Evolutionary conservation across 805 yeast species (phyloP).

Genomic region (Torulaspora quercuum): DNA sequence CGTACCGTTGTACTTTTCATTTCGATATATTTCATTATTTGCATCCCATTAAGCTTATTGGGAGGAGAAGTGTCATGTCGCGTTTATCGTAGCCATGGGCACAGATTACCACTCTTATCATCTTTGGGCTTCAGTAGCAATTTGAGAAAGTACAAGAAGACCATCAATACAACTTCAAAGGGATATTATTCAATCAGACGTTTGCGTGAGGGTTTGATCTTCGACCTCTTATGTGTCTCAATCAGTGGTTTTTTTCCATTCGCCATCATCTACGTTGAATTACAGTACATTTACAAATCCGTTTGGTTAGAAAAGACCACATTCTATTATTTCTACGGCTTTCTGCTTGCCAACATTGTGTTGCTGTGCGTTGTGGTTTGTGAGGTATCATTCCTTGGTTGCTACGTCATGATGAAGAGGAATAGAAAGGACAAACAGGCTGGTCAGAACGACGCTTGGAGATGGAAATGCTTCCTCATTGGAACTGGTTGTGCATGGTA

Average conservation of each 20-base stretch:
- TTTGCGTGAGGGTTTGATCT: conserved; percentile 1
- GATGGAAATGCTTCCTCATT: conserved; percentile 73
- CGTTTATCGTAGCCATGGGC: conserved; percentile 4
- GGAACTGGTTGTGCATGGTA: conserved; percentile 73
- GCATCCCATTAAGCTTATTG: conserved; percentile 67
- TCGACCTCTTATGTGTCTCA: conserved; percentile 22
- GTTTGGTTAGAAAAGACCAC: conserved; percentile 78
- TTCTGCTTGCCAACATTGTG: conserved; percentile 57
- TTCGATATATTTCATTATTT: conserved; percentile 58
- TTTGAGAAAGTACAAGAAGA: conserved; percentile 26
- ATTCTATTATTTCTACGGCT: conserved; percentile 77
- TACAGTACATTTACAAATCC: conserved; percentile 67
- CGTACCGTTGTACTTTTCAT: conserved; percentile 63
- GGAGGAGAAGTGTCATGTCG: conserved; percentile 50
- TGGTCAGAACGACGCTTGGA: conserved; percentile 47
- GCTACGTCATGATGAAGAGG: conserved; percentile 53
- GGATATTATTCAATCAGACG: background rate
- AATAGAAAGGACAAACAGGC: conserved; percentile 7
- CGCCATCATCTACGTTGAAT: conserved; percentile 74
- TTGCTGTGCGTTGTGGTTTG: conserved; percentile 59
- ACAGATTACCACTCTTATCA: conserved; percentile 2
- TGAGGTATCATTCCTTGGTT: conserved; percentile 68
- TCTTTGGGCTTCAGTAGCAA: background rate
- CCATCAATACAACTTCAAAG: background rate
- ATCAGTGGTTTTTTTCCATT: conserved; percentile 74